phyloP scores from a whole-genome alignment of 2,329 filamentous ascomycete species.

The Diaporthe caulivora region DNA sequence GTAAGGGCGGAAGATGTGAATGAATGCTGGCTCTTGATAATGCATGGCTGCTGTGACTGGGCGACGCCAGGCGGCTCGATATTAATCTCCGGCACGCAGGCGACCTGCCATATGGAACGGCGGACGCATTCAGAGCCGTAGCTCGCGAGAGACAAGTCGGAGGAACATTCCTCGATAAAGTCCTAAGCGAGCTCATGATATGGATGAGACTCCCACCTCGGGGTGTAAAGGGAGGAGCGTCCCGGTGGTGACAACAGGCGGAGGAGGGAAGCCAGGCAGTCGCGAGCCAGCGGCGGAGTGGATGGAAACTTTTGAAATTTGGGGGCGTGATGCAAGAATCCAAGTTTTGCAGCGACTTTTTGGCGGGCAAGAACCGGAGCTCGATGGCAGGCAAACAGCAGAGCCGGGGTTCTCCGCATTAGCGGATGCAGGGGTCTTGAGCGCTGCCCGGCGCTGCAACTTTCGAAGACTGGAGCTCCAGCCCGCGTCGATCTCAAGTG shows the following conservation, averaged over 20 bases:
- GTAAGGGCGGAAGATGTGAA: slow-evolving; percentile 54
- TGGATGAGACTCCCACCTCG: slow-evolving; percentile 42
- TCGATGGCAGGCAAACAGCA: slow-evolving; percentile 33
- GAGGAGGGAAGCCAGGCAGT: neutral
- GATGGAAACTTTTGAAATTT: slow-evolving; percentile 35
- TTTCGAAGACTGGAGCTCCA: slow-evolving; percentile 27
- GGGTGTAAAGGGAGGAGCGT: slow-evolving; percentile 38
- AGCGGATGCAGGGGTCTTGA: slow-evolving; percentile 33
- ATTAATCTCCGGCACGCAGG: slow-evolving; percentile 63
- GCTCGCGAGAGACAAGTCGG: slow-evolving; percentile 57
- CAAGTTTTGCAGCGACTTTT: slow-evolving; percentile 33
- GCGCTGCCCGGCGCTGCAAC: slow-evolving; percentile 1
- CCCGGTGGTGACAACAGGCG: slow-evolving; percentile 23
- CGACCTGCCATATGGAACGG: slow-evolving; percentile 56
- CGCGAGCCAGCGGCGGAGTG: neutral
- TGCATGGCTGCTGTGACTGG: slow-evolving; percentile 47
- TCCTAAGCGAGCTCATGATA: slow-evolving; percentile 61
- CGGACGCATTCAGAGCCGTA: slow-evolving; percentile 50
- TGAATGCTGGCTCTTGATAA: slow-evolving; percentile 45
- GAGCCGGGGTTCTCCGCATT: slow-evolving; percentile 27
- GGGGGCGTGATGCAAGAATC: slow-evolving; percentile 34
- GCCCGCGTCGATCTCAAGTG: slow-evolving; percentile 2
- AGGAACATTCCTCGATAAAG: slow-evolving; percentile 57
- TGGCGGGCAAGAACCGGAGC: slow-evolving; percentile 37
- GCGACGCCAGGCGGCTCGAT: slow-evolving; percentile 44